Evolutionary conservation across 345 rosid genomes (phyloP).

Genomic region (Sisymbrium irio): DNA sequence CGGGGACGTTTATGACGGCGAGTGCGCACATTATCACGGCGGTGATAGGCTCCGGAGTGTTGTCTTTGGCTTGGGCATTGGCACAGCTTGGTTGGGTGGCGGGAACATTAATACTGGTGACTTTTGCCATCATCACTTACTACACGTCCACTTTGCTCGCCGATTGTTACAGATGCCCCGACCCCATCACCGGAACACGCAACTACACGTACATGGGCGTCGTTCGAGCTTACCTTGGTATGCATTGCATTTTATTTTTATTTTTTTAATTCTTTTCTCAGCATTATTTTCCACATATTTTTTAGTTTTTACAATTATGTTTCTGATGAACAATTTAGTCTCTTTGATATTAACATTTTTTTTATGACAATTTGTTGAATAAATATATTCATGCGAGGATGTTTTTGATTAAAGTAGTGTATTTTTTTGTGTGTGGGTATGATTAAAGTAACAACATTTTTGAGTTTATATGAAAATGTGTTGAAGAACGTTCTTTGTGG

Average conservation of each 20-base stretch:
- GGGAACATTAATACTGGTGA: conserved; percentile 56
- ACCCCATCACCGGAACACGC: conserved; percentile 60
- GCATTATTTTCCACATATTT: not conserved
- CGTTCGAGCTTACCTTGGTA: conserved; percentile 71
- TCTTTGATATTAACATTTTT: not conserved
- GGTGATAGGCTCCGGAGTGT: conserved; percentile 88
- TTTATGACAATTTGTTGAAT: not conserved
- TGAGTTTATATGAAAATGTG: not conserved
- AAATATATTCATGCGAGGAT: not conserved
- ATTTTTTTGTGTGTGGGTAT: not conserved
- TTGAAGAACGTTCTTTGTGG: not conserved
- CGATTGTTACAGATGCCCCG: conserved; percentile 67
- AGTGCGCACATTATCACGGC: conserved; percentile 94
- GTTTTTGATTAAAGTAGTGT: not conserved
- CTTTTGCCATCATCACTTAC: conserved; percentile 66
- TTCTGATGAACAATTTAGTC: not conserved
- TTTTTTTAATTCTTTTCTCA: not conserved
- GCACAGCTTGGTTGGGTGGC: conserved; percentile 89
- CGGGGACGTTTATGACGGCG: conserved; percentile 41
- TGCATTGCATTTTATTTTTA: not conserved
- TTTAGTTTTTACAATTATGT: not conserved
- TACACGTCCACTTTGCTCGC: conserved; percentile 74
- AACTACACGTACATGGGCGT: conserved; percentile 87
- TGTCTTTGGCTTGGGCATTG: conserved; percentile 81
- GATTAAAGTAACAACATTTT: not conserved